Conservation (phyloP, 2,329 filamentous ascomycete species). For the Trichoderma breve region DNA sequence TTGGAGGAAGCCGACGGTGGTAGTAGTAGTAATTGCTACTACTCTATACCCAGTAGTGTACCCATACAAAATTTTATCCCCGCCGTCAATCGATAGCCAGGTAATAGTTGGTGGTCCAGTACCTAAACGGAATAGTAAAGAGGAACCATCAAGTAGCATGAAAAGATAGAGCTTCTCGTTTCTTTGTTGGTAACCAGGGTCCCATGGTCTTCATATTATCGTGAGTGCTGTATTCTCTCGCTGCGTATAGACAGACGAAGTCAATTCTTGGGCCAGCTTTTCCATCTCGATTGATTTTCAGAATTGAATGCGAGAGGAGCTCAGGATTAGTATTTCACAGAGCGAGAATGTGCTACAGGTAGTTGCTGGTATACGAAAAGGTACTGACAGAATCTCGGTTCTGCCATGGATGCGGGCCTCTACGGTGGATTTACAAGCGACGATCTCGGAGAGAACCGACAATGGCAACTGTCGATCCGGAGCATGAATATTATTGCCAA, state of each 20-base stretch:
- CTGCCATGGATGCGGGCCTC: not conserved
- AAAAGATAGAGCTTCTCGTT: not conserved
- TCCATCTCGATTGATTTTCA: not conserved
- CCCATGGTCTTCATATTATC: not conserved
- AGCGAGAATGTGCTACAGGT: not conserved
- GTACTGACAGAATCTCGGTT: not conserved
- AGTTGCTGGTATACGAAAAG: not conserved
- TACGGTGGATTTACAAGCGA: not conserved
- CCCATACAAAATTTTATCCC: not conserved
- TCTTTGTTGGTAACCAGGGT: not conserved
- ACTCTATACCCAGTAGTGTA: not conserved
- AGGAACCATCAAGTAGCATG: not conserved
- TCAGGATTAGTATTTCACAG: not conserved
- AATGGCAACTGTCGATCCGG: conserved; percentile 7
- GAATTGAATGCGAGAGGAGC: not conserved
- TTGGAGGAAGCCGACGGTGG: not conserved
- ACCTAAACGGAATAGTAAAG: not conserved
- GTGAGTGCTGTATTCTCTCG: not conserved
- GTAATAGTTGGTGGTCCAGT: not conserved
- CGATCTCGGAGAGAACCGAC: conserved; percentile 11
- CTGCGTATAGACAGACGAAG: not conserved
- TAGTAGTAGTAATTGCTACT: not conserved
- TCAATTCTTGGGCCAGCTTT: not conserved
- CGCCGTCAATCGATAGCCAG: conserved; percentile 15
- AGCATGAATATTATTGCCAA: not conserved